phyloP scores from a whole-genome alignment of 2,329 filamentous ascomycete species.

The Epichloe gansuensis region DNA sequence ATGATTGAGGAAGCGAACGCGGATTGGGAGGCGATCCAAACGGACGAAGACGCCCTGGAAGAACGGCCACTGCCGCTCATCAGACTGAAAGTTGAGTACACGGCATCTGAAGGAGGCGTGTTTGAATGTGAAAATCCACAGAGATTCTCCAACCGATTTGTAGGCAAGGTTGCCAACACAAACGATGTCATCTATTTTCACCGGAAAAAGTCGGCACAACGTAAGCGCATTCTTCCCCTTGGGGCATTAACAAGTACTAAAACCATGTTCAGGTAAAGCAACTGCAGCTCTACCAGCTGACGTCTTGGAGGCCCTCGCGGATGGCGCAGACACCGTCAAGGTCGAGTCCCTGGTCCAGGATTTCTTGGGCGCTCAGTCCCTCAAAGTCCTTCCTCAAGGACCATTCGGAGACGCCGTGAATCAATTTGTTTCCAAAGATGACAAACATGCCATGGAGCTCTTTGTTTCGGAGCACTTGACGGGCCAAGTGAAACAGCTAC shows the following conservation, averaged over 20 bases:
- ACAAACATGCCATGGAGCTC: conserved; percentile 79
- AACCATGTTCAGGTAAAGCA: conserved; percentile 15
- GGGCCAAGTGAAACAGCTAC: conserved; percentile 56
- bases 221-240: conserved; percentile 11
- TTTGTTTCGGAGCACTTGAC: conserved; percentile 63
- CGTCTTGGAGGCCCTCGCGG: conserved; percentile 40
- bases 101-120: conserved; percentile 67
- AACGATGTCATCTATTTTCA: conserved; percentile 92
- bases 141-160: conserved; percentile 85
- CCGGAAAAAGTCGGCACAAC: conserved; percentile 61
- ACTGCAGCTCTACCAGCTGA: conserved; percentile 46
- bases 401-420: conserved; percentile 86
- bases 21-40: conserved; percentile 71
- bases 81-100: conserved; percentile 81
- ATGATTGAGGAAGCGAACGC: conserved; percentile 75
- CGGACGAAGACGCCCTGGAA: conserved; percentile 44
- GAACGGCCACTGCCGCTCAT: conserved; percentile 67
- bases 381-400: conserved; percentile 86
- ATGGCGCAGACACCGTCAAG: conserved; percentile 54
- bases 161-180: conserved; percentile 80
- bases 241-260: conserved; percentile 4
- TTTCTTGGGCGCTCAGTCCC: conserved; percentile 72
- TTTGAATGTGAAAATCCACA: conserved; percentile 94
- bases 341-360: conserved; percentile 83
- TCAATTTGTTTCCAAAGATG: conserved; percentile 89